Percentiles rank a stretch among this genome's conserved stretches.
phyloP scores from a whole-genome alignment of 1,284 basidiomycete genomes.

The Cutaneotrichosporon mucoides region DNA sequence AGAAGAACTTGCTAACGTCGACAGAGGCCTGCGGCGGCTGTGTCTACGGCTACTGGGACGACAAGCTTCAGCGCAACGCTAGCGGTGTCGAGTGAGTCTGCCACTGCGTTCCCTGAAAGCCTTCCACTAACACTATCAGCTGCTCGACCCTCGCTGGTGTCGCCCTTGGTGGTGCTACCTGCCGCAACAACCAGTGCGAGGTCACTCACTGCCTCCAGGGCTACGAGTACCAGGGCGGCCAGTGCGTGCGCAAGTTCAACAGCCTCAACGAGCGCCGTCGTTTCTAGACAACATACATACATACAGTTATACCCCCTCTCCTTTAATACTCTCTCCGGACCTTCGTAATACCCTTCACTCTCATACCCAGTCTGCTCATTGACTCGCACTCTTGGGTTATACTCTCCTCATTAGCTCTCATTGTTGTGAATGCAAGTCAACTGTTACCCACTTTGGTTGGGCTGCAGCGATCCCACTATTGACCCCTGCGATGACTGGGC shows the following conservation, averaged over 20 bases:
- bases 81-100: neutral
- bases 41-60: neutral
- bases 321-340: too few species aligned
- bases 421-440: too few species aligned
- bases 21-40: constrained; percentile 6
- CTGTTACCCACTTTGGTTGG: too few species aligned
- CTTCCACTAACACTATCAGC: neutral
- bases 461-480: too few species aligned
- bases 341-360: too few species aligned
- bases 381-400: too few species aligned
- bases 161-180: neutral
- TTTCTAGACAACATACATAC: neutral
- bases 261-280: neutral
- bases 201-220: neutral
- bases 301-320: neutral
- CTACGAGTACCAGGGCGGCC: neutral
- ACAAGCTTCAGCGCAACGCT: neutral
- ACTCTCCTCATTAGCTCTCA: too few species aligned
- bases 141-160: neutral
- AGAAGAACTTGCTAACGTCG: neutral
- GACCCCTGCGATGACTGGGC: too few species aligned
- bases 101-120: neutral
- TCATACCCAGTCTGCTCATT: too few species aligned
- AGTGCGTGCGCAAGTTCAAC: neutral
- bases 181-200: neutral